A percentile compares a stretch with the other conserved stretches of the same genome.
phyloP scores from a whole-genome alignment of 2,329 filamentous ascomycete species.

The Penicillium fuscoglaucum region DNA sequence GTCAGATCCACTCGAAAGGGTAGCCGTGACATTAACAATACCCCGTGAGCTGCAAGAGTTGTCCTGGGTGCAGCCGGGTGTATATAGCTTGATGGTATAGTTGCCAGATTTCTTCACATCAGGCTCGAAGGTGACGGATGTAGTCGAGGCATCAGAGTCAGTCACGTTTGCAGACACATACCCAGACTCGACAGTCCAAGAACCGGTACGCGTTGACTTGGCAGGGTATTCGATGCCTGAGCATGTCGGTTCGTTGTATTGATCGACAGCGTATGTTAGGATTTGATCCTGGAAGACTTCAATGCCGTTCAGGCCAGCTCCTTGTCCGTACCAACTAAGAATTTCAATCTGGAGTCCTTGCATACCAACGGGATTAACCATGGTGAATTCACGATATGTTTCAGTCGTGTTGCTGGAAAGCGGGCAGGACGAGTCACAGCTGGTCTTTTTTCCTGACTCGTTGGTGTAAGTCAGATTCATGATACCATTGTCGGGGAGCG shows the following conservation, averaged over 20 bases:
- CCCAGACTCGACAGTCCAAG: slow-evolving; percentile 71
- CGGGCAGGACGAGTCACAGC: slow-evolving; percentile 83
- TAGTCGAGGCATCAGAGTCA: slow-evolving; percentile 57
- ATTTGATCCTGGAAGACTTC: slow-evolving; percentile 85
- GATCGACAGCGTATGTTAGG: slow-evolving; percentile 77
- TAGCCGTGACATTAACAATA: slow-evolving; percentile 75
- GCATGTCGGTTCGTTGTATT: slow-evolving; percentile 87
- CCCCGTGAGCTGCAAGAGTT: slow-evolving; percentile 74
- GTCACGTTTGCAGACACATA: slow-evolving; percentile 72
- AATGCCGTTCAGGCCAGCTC: slow-evolving; percentile 81
- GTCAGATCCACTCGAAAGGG: slow-evolving; percentile 56
- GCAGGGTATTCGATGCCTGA: slow-evolving; percentile 65
- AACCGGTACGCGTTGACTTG: slow-evolving; percentile 66
- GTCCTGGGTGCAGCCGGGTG: slow-evolving; percentile 84
- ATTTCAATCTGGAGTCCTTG: slow-evolving; percentile 81
- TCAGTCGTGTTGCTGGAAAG: slow-evolving; percentile 68
- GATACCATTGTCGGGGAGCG: slow-evolving; percentile 83
- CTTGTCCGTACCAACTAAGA: slow-evolving; percentile 79
- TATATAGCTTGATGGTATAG: slow-evolving; percentile 88
- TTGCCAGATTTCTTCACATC: slow-evolving; percentile 87
- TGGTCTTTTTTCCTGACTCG: slow-evolving; percentile 62
- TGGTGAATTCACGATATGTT: slow-evolving; percentile 82
- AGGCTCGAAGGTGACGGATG: slow-evolving; percentile 68
- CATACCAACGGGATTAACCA: slow-evolving; percentile 88
- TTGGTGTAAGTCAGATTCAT: slow-evolving; percentile 95